Base-by-base conservation (phyloP, 495 filamentous ascomycete species). In the Terfezia claveryi region DNA sequence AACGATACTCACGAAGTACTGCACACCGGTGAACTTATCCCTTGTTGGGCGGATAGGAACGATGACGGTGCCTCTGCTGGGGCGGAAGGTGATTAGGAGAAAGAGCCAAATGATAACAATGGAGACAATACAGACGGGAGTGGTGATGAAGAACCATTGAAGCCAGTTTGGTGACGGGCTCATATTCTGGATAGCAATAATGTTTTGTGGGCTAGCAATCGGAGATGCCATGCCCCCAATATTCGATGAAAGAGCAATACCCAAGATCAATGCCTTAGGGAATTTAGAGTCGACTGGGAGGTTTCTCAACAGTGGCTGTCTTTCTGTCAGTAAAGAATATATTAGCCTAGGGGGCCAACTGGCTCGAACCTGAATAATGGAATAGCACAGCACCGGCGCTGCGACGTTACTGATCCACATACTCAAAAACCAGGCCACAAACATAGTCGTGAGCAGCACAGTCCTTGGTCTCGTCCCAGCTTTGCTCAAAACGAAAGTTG, bases 351-450 rank as follows among this genome's bases (percentile, higher is more conserved):
- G 51, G 52, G 20, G 49, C n/a, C 0, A 20, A 46, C 17, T 6
- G 41, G 17, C 56, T 62, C 69, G 54, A 68, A 82, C 80, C 73
- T 91, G 85, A 58, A 94, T 87, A 67, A 96, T 96, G 14, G 86
- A 92, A 65, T 87, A 96, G 72, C 92, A 99, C 9, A 99, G 76
- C n/a, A 99, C 91, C 0, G 91, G 91, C 5, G 92, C 89, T 16
- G 91, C 91, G 37, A 99, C 91, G 60, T 99, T 99, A 67, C 84
- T 92, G 64, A 99, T 95, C 77, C 92, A 88, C 91, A 99, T 99
- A 60, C 86, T 94, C 38, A 89, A 77, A 64, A 96, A 89, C 69
- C 89, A 88, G 58, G 91, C 91, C 49, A 99, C 91, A 61, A 94
- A 93, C 91, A 99, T 99, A 68, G 87, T 94, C 27, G 88, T 87